phyloP scores from a whole-genome alignment of 2,329 filamentous ascomycete genomes.

The Trichoderma endophyticum region DNA sequence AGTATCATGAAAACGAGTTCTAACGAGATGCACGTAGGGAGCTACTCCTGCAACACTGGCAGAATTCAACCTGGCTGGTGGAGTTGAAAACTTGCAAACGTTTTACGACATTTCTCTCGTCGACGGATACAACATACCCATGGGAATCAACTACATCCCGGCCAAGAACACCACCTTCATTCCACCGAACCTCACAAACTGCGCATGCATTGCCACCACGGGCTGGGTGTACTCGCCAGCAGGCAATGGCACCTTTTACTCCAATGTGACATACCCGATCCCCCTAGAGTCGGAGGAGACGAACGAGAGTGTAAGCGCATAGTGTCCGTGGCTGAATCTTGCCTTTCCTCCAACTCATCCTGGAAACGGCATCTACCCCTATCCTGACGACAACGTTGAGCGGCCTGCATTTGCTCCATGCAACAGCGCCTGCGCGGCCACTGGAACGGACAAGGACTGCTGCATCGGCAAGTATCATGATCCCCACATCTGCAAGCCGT shows the following conservation, averaged over 20 bases:
- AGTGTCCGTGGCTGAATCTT: constrained; percentile 81
- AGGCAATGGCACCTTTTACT: constrained; percentile 55
- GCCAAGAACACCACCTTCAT: constrained; percentile 63
- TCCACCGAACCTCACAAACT: constrained; percentile 73
- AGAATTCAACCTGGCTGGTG: constrained; percentile 74
- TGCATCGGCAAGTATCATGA: constrained; percentile 68
- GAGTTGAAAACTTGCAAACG: constrained; percentile 57
- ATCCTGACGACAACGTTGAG: constrained; percentile 70
- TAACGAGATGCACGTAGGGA: constrained; percentile 46
- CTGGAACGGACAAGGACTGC: constrained; percentile 65
- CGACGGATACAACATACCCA: constrained; percentile 77
- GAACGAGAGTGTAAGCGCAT: constrained; percentile 55
- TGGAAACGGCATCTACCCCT: constrained; percentile 73
- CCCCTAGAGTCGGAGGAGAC: constrained; percentile 62
- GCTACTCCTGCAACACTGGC: constrained; percentile 71
- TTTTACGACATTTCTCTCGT: constrained; percentile 86
- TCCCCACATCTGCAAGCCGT: constrained; percentile 61
- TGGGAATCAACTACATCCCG: constrained; percentile 60
- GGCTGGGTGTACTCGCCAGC: constrained; percentile 57
- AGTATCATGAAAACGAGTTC: not conserved
- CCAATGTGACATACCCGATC: constrained; percentile 63
- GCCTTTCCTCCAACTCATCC: constrained; percentile 65
- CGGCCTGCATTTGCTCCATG: constrained; percentile 75
- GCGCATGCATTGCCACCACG: constrained; percentile 69
- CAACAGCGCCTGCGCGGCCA: constrained; percentile 71